Evolutionary conservation across 345 rosid species (phyloP).

Genomic region (Viola odorata): DNA sequence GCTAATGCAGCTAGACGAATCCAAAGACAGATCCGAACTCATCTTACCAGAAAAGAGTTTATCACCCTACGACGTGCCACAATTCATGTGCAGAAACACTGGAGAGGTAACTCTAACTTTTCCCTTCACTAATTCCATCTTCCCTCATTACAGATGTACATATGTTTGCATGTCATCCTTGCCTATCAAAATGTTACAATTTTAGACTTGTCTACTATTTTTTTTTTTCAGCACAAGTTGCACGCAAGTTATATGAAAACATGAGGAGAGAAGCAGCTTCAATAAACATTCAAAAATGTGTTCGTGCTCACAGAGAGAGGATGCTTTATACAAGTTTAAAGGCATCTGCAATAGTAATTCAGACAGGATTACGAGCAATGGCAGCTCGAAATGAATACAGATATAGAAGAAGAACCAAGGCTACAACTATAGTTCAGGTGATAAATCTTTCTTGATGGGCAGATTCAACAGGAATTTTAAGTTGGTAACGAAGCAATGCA

Average conservation of each 20-base stretch:
- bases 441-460: not conserved
- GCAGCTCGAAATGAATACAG: conserved; percentile 46
- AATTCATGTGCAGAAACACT: conserved; percentile 38
- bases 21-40: conserved; percentile 50
- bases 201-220: conserved; percentile 3
- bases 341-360: conserved; percentile 41
- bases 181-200: conserved; percentile 3
- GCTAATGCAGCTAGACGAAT: conserved; percentile 43
- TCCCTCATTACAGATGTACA: not conserved
- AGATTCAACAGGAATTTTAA: not conserved
- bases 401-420: conserved; percentile 51
- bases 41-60: conserved; percentile 47
- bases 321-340: conserved; percentile 35
- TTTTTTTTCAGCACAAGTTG: conserved; percentile 41
- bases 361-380: conserved; percentile 56
- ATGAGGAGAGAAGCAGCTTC: conserved; percentile 56
- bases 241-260: conserved; percentile 47
- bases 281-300: conserved; percentile 38
- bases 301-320: conserved; percentile 40
- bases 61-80: conserved; percentile 37
- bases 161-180: not conserved
- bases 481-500: not conserved
- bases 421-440: conserved; percentile 57
- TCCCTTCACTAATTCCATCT: conserved; percentile 11
- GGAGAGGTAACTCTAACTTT: conserved; percentile 45